These are phyloP conservation scores for Scutellaria minor DNA, from an alignment of 257 asterid genomes.

Conservation along the genomic window DNA sequence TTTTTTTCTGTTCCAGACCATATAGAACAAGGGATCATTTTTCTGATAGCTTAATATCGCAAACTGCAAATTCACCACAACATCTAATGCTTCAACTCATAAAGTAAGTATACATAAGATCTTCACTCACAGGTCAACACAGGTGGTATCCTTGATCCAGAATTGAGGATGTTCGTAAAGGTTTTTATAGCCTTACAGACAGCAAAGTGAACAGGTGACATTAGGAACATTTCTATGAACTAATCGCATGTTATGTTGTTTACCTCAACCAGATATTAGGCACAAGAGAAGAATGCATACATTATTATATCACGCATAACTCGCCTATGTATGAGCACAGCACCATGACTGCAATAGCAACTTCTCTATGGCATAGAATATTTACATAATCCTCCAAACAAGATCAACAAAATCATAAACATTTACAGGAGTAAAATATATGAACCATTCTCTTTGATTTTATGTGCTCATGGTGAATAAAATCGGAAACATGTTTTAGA, in stretches of 20 bases:
- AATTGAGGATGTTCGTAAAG: not conserved
- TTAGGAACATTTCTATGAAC: not conserved
- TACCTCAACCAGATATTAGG: slow-evolving; percentile 2
- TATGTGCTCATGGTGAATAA: not conserved
- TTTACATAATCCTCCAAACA: not conserved
- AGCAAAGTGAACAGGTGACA: slow-evolving; percentile 3
- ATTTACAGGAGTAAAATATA: not conserved
- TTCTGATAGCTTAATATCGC: not conserved
- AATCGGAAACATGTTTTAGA: slow-evolving; percentile 14
- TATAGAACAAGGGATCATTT: no score
- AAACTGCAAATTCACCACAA: not conserved
- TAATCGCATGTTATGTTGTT: not conserved
- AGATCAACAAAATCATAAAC: not conserved
- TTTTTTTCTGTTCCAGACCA: not conserved
- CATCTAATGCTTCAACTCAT: not conserved
- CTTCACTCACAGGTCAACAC: not conserved
- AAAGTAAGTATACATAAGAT: not conserved
- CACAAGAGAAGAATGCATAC: not conserved
- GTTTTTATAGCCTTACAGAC: not conserved
- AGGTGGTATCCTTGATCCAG: not conserved
- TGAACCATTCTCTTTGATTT: not conserved
- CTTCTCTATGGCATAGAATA: not conserved
- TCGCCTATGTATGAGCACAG: not conserved
- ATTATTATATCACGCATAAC: not conserved
- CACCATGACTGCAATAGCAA: not conserved